phyloP scores from a whole-genome alignment of 805 yeast species.

The Candida fluviatilis region DNA sequence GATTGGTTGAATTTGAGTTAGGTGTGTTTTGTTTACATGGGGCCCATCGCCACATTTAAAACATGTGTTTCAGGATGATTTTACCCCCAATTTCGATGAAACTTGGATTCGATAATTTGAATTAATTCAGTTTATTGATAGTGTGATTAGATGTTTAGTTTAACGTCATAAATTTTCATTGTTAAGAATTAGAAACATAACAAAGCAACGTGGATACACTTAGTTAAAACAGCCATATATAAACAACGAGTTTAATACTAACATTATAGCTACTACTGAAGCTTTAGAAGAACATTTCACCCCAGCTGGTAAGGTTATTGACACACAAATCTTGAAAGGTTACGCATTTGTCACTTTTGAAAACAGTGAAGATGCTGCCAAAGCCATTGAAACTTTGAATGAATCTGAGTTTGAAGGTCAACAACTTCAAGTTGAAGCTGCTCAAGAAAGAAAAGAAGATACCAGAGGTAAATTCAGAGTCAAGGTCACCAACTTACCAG shows the following conservation, averaged over 20 bases:
- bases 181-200: too few relatives aligned
- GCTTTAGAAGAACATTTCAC: conserved; percentile 68
- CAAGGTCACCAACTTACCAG: conserved; percentile 65
- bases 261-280: conserved; percentile 37
- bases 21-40: background rate
- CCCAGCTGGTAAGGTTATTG: conserved; percentile 62
- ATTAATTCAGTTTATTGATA: too few relatives aligned
- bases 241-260: conserved; percentile 9
- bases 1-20: background rate
- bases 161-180: too few relatives aligned
- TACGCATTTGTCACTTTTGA: conserved; percentile 88
- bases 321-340: conserved; percentile 72
- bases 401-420: conserved; percentile 48
- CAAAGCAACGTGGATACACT: too few relatives aligned
- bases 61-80: background rate
- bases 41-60: background rate
- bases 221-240: too few relatives aligned
- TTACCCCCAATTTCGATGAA: too few relatives aligned
- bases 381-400: conserved; percentile 45
- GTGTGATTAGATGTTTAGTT: too few relatives aligned
- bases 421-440: conserved; percentile 48
- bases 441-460: conserved; percentile 52
- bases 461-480: conserved; percentile 74
- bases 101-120: too few relatives aligned
- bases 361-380: conserved; percentile 49